phyloP scores from a whole-genome alignment of 441 rosid genomes.

The Adansonia grandidieri region DNA sequence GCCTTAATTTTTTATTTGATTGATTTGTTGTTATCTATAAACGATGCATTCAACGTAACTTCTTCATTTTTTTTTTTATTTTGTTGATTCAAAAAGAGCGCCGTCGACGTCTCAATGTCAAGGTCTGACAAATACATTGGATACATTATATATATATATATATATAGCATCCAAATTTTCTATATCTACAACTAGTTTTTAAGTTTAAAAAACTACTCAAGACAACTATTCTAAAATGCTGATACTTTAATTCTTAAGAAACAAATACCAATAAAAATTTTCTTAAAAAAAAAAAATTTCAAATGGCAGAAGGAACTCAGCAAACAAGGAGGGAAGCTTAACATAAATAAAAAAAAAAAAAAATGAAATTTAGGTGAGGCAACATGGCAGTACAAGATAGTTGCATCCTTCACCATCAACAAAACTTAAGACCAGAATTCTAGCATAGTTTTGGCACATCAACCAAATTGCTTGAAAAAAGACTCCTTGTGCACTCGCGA shows the following conservation, averaged over 20 bases:
- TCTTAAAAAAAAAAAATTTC: not conserved
- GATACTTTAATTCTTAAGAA: not conserved
- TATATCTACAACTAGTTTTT: too few relatives aligned
- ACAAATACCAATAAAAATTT: not conserved
- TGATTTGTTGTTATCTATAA: too few relatives aligned
- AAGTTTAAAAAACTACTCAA: too few relatives aligned
- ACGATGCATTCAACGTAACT: too few relatives aligned
- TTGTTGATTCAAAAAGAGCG: too few relatives aligned
- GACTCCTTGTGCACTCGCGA: not conserved
- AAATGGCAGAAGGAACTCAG: not conserved
- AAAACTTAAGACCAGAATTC: not conserved
- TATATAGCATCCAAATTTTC: too few relatives aligned
- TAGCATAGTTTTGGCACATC: slow-evolving; percentile 8
- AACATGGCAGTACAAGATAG: not conserved
- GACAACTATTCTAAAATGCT: too few relatives aligned
- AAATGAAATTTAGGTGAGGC: not conserved
- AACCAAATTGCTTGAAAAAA: not conserved
- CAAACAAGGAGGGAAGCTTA: not conserved
- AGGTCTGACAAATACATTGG: too few relatives aligned
- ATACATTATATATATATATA: too few relatives aligned
- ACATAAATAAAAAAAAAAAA: not conserved
- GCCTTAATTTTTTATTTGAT: too few relatives aligned
- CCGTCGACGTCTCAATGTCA: too few relatives aligned
- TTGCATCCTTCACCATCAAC: slow-evolving; percentile 4
- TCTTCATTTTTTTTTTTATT: too few relatives aligned